A percentile compares a stretch with the other conserved stretches of the same genome.
Evolutionary conservation across 495 filamentous ascomycete genomes (phyloP).

Genomic region (Bombardia bombarda): DNA sequence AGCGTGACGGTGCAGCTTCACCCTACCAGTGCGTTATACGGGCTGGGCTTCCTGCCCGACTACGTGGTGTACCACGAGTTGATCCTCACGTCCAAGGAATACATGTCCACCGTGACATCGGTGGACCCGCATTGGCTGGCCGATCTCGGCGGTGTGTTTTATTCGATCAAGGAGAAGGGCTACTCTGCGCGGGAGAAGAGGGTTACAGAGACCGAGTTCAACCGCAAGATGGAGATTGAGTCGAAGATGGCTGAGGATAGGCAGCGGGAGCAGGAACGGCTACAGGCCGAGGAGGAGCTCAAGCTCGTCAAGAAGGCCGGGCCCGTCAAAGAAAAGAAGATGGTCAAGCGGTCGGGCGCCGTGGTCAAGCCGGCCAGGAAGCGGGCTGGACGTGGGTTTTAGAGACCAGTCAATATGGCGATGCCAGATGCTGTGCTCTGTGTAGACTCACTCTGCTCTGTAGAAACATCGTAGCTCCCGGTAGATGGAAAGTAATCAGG

Average conservation of each 20-base stretch:
- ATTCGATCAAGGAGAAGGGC: conserved; percentile 95
- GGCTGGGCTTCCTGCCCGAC: conserved; percentile 86
- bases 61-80: conserved; percentile 99
- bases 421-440: no score
- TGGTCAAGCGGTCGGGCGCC: conserved; percentile 36
- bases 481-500: no score
- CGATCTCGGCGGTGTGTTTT: conserved; percentile 97
- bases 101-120: conserved; percentile 95
- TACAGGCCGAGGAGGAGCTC: conserved; percentile 37
- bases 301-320: conserved; percentile 38
- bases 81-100: conserved; percentile 93
- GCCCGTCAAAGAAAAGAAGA: conserved; percentile 40
- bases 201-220: conserved; percentile 90
- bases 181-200: conserved; percentile 85
- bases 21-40: conserved; percentile 87
- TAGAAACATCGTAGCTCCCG: no score
- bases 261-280: conserved; percentile 55
- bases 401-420: no score
- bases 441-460: no score
- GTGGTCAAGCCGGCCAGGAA: conserved; percentile 59
- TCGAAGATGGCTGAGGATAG: conserved; percentile 87
- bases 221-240: conserved; percentile 92
- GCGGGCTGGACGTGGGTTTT: conserved; percentile 23
- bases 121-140: conserved; percentile 98
- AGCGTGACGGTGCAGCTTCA: conserved; percentile 90